These are phyloP conservation scores for Leishmania martiniquensis DNA, from an alignment of 208 protist genomes.

Conservation along the genomic window DNA sequence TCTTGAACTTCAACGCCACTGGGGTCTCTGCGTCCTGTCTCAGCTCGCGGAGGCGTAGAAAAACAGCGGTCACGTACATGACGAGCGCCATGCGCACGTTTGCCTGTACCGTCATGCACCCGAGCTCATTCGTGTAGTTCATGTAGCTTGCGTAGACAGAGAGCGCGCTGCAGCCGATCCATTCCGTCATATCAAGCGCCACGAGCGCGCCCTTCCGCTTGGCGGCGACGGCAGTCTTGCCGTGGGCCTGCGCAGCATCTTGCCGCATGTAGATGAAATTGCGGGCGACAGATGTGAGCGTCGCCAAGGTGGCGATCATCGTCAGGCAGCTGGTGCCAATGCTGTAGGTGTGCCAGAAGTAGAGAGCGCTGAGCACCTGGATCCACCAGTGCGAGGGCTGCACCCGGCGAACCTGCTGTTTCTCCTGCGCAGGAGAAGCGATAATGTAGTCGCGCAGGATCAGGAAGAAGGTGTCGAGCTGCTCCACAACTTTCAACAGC, in stretches of 20 bases:
- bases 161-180: conserved; percentile 33
- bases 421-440: conserved; percentile 15
- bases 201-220: conserved; percentile 11
- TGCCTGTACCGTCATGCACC: conserved; percentile 48
- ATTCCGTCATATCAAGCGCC: conserved; percentile 37
- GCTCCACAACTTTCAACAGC: conserved; percentile 69
- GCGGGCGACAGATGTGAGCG: conserved; percentile 32
- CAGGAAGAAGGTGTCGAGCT: conserved; percentile 80
- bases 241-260: conserved; percentile 17
- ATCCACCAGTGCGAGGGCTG: conserved; percentile 49
- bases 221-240: conserved; percentile 20
- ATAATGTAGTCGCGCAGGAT: conserved; percentile 66
- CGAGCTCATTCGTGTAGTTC: conserved; percentile 39
- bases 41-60: conserved; percentile 35
- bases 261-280: conserved; percentile 27
- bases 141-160: conserved; percentile 49
- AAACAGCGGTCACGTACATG: conserved; percentile 41
- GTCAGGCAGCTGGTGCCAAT: conserved; percentile 43
- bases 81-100: conserved; percentile 51
- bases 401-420: conserved; percentile 25
- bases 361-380: conserved; percentile 35
- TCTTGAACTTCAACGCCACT: conserved; percentile 15
- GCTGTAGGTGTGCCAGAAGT: conserved; percentile 59
- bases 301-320: conserved; percentile 33
- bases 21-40: neutral